Conservation (phyloP, 2,329 filamentous ascomycete species). For the Aspergillus persii region DNA sequence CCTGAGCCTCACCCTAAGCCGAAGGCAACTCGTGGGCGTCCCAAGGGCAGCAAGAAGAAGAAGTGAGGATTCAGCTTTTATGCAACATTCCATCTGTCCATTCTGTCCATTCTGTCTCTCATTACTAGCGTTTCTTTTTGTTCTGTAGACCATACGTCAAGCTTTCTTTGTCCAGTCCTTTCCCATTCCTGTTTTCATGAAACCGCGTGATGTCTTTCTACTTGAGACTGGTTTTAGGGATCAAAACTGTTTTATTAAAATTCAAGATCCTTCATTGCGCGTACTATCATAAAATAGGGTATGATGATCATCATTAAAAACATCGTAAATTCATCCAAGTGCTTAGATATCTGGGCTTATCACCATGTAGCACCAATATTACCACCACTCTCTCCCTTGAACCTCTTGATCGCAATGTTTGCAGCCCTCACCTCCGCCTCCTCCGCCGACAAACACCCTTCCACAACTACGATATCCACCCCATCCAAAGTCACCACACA, state of each 20-base stretch:
- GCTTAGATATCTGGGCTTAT: too few relatives aligned
- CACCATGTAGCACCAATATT: neutral
- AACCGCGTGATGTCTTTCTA: neutral
- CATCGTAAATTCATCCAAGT: too few relatives aligned
- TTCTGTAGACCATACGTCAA: neutral
- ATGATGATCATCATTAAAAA: too few relatives aligned
- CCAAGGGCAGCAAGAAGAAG: constrained; percentile 23
- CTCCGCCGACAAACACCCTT: constrained; percentile 26
- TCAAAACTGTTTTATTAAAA: neutral
- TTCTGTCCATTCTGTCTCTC: neutral
- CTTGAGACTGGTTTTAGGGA: neutral
- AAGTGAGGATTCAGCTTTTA: constrained; percentile 14
- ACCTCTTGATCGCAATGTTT: constrained; percentile 14
- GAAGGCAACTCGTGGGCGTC: constrained; percentile 25
- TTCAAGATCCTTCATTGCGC: neutral
- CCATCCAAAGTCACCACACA: constrained; percentile 18
- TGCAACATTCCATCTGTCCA: neutral
- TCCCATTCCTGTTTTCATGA: neutral
- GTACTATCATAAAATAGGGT: too few relatives aligned
- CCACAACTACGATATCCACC: constrained; percentile 17
- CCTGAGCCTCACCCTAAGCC: constrained; percentile 13
- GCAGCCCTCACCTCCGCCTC: constrained; percentile 32
- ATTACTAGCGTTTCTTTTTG: neutral
- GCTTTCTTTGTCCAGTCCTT: neutral
- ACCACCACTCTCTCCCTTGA: neutral